Conservation (phyloP, 495 filamentous ascomycete species). For the Aspergillus conjunctus region DNA sequence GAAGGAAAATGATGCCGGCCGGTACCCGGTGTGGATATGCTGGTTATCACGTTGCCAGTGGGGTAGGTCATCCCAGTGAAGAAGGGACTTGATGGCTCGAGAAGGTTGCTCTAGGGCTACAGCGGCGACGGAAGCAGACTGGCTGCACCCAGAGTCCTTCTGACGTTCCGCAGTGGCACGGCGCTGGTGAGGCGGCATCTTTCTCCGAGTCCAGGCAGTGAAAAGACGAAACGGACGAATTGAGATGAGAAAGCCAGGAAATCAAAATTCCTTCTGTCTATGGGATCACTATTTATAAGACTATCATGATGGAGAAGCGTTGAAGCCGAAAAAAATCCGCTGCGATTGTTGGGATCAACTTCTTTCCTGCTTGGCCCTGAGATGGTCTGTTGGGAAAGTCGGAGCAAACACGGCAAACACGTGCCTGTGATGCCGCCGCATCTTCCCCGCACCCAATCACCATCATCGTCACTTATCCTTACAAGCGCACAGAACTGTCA, state of each 20-base stretch:
- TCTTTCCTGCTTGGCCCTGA: background rate
- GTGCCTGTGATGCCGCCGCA: background rate
- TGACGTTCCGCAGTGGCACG: slow-evolving; percentile 32
- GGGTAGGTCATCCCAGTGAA: slow-evolving; percentile 67
- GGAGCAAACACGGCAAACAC: slow-evolving; percentile 17
- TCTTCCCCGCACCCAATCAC: slow-evolving; percentile 15
- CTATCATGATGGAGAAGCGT: background rate
- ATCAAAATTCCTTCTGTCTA: background rate
- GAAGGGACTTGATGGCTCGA: slow-evolving; percentile 38
- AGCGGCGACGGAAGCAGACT: slow-evolving; percentile 24
- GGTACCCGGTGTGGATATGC: slow-evolving; percentile 72
- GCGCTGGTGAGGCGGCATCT: slow-evolving; percentile 43
- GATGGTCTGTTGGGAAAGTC: slow-evolving; percentile 1
- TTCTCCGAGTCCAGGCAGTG: slow-evolving; percentile 21
- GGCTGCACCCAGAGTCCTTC: slow-evolving; percentile 23
- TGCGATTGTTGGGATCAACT: background rate
- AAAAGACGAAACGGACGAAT: slow-evolving; percentile 13
- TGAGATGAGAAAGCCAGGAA: slow-evolving; percentile 4
- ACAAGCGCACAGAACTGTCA: slow-evolving; percentile 6
- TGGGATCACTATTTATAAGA: background rate
- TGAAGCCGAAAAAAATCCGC: background rate
- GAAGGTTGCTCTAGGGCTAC: slow-evolving; percentile 34
- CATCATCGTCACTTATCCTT: background rate
- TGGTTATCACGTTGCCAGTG: slow-evolving; percentile 77
- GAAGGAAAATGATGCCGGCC: slow-evolving; percentile 68